Percentiles rank a stretch among this genome's conserved stretches.
Evolutionary conservation across 1,284 basidiomycete genomes (phyloP).

Genomic region (Pascua sp.): DNA sequence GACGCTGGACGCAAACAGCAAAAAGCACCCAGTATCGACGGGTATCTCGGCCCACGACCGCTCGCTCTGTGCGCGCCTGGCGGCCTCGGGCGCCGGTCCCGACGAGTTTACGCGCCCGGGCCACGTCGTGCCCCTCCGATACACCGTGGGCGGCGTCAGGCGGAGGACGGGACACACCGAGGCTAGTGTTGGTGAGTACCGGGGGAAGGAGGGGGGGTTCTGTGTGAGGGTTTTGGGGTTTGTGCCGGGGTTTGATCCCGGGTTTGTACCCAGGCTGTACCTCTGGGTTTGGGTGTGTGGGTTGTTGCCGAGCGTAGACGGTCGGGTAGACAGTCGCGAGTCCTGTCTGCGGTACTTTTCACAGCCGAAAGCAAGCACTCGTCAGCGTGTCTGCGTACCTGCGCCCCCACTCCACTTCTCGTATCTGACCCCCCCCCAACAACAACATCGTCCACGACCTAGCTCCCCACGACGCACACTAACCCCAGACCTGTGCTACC

Average conservation of each 20-base stretch:
- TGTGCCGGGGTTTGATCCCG: neutral
- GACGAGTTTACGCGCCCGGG: slow-evolving; percentile 87
- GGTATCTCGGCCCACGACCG: slow-evolving; percentile 97
- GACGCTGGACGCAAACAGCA: slow-evolving; percentile 79
- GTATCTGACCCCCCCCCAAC: neutral
- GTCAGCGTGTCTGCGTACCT: no score
- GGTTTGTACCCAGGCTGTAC: neutral
- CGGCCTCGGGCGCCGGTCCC: slow-evolving; percentile 62
- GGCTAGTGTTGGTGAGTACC: slow-evolving; percentile 62
- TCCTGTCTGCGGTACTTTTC: no score
- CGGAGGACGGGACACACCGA: slow-evolving; percentile 91
- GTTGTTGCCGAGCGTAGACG: no score
- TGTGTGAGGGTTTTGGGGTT: no score
- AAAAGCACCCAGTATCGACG: slow-evolving; percentile 58
- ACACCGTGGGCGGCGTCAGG: slow-evolving; percentile 78
- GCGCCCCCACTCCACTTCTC: no score
- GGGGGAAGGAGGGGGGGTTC: no score
- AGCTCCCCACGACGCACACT: neutral
- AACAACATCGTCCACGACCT: no score
- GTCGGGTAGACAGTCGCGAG: no score
- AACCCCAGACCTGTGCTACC: slow-evolving; percentile 68
- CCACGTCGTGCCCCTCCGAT: slow-evolving; percentile 89
- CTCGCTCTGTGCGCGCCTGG: slow-evolving; percentile 75
- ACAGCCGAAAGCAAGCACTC: no score
- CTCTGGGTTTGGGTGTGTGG: neutral